Conservation (phyloP, 306 rosid species). For the Echinosophora koreensis region DNA sequence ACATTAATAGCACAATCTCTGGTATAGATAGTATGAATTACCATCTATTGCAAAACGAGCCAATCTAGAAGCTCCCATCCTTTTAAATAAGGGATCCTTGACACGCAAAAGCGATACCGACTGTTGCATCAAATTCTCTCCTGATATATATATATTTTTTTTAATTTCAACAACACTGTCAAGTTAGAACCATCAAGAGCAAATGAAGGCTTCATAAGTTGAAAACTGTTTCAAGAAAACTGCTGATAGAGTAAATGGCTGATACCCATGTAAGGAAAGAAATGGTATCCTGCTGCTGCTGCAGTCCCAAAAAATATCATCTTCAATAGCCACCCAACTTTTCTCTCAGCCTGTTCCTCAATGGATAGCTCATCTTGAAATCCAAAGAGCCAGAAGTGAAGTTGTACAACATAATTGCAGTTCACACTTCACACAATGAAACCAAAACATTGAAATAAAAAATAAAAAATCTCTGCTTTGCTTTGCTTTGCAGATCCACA, state of each 20-base stretch:
- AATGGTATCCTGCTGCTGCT: conserved; percentile 67
- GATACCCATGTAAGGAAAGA: conserved; percentile 92
- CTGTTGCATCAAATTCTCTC: conserved; percentile 92
- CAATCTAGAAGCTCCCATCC: conserved; percentile 95
- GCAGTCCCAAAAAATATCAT: conserved; percentile 85
- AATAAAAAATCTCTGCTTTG: background rate
- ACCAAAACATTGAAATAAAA: background rate
- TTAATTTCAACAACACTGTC: conserved; percentile 33
- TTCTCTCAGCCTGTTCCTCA: conserved; percentile 84
- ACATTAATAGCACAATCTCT: background rate
- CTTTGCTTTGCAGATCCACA: conserved; percentile 28
- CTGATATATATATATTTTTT: conserved; percentile 49
- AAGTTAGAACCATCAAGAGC: conserved; percentile 38
- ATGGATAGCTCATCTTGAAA: conserved; percentile 70
- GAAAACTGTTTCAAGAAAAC: background rate
- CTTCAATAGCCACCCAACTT: conserved; percentile 87
- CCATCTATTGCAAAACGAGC: conserved; percentile 91
- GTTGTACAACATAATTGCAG: conserved; percentile 29
- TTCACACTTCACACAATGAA: conserved; percentile 30
- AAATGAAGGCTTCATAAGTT: conserved; percentile 8
- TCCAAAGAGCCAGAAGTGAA: conserved; percentile 31
- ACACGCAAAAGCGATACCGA: conserved; percentile 86
- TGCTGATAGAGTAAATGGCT: background rate
- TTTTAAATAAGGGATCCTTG: conserved; percentile 91
- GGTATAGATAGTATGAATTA: conserved; percentile 39